phyloP scores from a whole-genome alignment of 176 grass and related monocot species.

The Aechmea fasciata region DNA sequence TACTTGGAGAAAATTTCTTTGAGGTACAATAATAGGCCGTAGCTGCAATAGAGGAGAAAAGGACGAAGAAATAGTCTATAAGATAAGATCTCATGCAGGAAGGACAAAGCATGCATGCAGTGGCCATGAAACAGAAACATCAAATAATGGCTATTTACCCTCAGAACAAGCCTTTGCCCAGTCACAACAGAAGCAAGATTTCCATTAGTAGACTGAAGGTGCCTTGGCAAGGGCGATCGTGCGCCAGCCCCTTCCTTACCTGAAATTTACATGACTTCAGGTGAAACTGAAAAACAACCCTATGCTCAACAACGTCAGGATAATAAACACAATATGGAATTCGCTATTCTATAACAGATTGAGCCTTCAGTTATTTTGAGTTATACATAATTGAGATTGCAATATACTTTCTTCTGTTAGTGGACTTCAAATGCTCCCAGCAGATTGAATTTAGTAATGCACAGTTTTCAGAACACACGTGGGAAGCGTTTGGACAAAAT shows the following conservation, averaged over 20 bases:
- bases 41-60: no score
- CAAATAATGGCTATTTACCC: constrained; percentile 34
- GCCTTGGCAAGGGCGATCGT: constrained; percentile 28
- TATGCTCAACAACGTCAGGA: not conserved
- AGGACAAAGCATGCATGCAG: not conserved
- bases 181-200: constrained; percentile 22
- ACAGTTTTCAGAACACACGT: not conserved
- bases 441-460: not conserved
- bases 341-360: not conserved
- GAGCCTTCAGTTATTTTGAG: not conserved
- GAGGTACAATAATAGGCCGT: no score
- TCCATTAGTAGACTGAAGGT: constrained; percentile 23
- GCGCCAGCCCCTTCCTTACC: constrained; percentile 30
- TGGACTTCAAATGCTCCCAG: not conserved
- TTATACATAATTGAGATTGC: not conserved
- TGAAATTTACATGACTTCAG: constrained; percentile 26
- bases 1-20: no score
- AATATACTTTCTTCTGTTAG: not conserved
- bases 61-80: no score
- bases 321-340: not conserved
- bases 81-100: no score
- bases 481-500: not conserved
- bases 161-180: constrained; percentile 23
- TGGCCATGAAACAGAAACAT: not conserved
- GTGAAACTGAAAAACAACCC: not conserved